A percentile compares a stretch with the other conserved stretches of the same genome.
These are phyloP conservation scores for Kalanchoe fedtschenkoi DNA, from an alignment of 164 flowering plant species.

Conservation along the genomic window DNA sequence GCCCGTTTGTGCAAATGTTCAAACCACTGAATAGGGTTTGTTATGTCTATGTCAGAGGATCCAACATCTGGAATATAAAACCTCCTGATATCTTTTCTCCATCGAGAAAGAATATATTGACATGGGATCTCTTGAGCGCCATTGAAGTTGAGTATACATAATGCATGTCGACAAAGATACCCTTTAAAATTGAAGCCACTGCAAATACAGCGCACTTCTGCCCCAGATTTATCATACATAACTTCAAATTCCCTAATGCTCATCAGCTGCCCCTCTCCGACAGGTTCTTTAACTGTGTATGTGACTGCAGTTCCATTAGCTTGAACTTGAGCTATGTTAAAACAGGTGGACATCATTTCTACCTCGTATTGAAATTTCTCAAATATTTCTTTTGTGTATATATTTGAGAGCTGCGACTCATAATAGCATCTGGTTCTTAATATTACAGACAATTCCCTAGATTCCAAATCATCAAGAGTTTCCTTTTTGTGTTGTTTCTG, in stretches of 20 bases:
- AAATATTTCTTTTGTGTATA: constrained; percentile 46
- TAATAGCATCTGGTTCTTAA: constrained; percentile 32
- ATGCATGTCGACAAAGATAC: constrained; percentile 46
- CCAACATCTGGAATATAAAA: constrained; percentile 32
- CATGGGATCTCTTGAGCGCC: constrained; percentile 42
- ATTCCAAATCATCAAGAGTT: constrained; percentile 36
- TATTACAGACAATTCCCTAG: constrained; percentile 23
- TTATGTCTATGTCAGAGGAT: constrained; percentile 26
- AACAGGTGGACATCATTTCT: constrained; percentile 36
- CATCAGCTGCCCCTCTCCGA: constrained; percentile 15
- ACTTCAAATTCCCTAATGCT: constrained; percentile 39
- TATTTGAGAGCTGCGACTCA: constrained; percentile 41
- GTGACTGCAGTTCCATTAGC: constrained; percentile 26
- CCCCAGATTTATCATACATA: constrained; percentile 32
- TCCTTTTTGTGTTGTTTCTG: constrained; percentile 29
- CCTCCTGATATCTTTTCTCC: constrained; percentile 61
- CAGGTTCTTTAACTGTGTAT: constrained; percentile 37
- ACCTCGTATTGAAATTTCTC: constrained; percentile 45
- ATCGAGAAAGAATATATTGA: constrained; percentile 44
- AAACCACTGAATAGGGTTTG: constrained; percentile 48
- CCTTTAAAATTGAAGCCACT: constrained; percentile 47
- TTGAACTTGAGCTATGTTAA: constrained; percentile 29
- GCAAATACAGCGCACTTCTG: constrained; percentile 49
- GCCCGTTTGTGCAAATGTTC: constrained; percentile 50
- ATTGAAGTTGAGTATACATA: constrained; percentile 34